Percentiles rank a stretch among this genome's conserved stretches.
These are phyloP conservation scores for Scutellaria baicalensis DNA, from an alignment of 257 asterid genomes.

Conservation along the genomic window DNA sequence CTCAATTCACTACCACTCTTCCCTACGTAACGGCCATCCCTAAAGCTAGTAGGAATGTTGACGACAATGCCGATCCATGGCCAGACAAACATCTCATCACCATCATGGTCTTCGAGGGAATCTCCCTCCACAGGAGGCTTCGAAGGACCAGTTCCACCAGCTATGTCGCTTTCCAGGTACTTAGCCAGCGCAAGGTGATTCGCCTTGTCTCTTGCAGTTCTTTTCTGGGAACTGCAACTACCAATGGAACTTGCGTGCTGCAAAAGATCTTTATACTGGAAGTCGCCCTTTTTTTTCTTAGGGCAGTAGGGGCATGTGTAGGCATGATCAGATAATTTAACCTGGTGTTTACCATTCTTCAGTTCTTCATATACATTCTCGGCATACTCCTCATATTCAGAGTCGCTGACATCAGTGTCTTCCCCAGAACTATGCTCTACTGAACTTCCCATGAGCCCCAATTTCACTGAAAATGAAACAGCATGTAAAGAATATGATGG, in stretches of 20 bases:
- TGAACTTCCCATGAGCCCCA: slow-evolving; percentile 16
- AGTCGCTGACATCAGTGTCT: slow-evolving; percentile 15
- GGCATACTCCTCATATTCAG: slow-evolving; percentile 18
- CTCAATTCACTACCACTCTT: slow-evolving; percentile 59
- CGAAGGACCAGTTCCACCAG: slow-evolving; percentile 11
- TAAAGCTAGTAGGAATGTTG: slow-evolving; percentile 43
- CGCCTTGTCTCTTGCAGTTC: slow-evolving; percentile 24
- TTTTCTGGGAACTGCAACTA: slow-evolving; percentile 17
- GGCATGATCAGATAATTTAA: slow-evolving; percentile 4
- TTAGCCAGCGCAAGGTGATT: slow-evolving; percentile 19
- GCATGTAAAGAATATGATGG: background rate
- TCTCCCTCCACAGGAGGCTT: slow-evolving; percentile 15
- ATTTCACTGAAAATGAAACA: slow-evolving; percentile 10
- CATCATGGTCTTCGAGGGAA: slow-evolving; percentile 17
- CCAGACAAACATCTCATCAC: slow-evolving; percentile 70
- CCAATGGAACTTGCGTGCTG: slow-evolving; percentile 24
- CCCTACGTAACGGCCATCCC: slow-evolving; percentile 62
- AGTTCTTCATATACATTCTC: slow-evolving; percentile 19
- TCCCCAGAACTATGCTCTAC: slow-evolving; percentile 23
- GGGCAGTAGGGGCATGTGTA: slow-evolving; percentile 21
- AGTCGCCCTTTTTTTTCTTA: slow-evolving; percentile 6
- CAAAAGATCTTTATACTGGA: slow-evolving; percentile 16
- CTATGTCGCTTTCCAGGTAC: slow-evolving; percentile 16
- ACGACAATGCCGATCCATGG: slow-evolving; percentile 77
- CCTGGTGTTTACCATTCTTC: slow-evolving; percentile 21